Base-by-base conservation (phyloP, 805 yeast species). In the Saccharomycopsis microspora region DNA sequence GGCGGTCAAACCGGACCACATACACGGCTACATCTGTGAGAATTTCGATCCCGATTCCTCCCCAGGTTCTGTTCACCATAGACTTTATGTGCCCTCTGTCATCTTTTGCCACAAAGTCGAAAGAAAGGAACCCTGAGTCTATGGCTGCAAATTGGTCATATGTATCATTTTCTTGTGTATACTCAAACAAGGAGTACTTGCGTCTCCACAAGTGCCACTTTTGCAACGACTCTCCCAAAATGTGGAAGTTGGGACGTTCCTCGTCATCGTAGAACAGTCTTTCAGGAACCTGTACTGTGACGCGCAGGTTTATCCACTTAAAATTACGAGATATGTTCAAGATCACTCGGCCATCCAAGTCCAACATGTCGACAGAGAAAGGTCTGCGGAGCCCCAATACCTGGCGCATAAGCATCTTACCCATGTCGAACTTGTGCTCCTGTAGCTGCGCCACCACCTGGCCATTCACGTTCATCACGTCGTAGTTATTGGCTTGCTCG, bases 171-270 rank as follows among this genome's bases (percentile, higher is more conserved):
- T 54, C 52, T 34, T 57, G 56, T 29, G 65, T 69, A 3, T 44
- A 40, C 31, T 69, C 70, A 60, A 85, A 93, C 56, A 93, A 67
- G 58, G 89, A 86, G 63, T 93, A 93, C 43, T 82, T 67, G 49
- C 98, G 71, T 60, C 97, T 74, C 96, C 96, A 89, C 39, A 82
- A 68, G 66, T 93, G 97, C 96, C 96, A 93, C 54, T 83, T 80
- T 63, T 93, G 98, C 4, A 84, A 78, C 31, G 86, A 75, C 61
- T 90, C 97, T 1, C 97, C 97, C 19, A 93, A 67, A 4, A 78
- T 58, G 1, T 67, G 60, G 11, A 30, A 9, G 9, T 32, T 11
- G 32, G 42, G 39, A 19, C 10, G 5, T 38, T 64, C 63, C 49
- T 69, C 65, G 7, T 64, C 55, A 28, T 65, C 54, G 4, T 50